Percentiles rank a stretch among this genome's conserved stretches.
These are phyloP conservation scores for Wickerhamomyces chaumierensis DNA, from an alignment of 805 yeast species.

Conservation along the genomic window DNA sequence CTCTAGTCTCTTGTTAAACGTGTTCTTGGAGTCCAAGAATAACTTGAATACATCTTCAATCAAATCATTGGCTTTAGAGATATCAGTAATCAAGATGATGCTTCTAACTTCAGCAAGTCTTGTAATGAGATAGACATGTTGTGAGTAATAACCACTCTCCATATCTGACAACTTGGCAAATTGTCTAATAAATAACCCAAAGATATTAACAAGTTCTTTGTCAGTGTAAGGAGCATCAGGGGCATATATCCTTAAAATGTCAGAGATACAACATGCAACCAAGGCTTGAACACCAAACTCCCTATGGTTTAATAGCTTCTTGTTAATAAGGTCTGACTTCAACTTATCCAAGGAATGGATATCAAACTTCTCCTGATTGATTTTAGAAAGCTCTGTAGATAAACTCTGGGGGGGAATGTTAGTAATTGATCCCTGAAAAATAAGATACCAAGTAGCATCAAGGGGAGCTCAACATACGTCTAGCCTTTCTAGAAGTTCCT, in stretches of 20 bases:
- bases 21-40: conserved; percentile 43
- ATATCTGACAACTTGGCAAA: conserved; percentile 43
- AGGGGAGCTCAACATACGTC: too few relatives aligned
- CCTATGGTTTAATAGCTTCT: conserved; percentile 46
- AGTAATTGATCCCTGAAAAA: too few relatives aligned
- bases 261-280: conserved; percentile 65
- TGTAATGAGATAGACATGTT: conserved; percentile 54
- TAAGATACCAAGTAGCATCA: too few relatives aligned
- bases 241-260: conserved; percentile 66
- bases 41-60: conserved; percentile 45
- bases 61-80: conserved; percentile 48
- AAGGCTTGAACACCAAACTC: conserved; percentile 62
- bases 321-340: conserved; percentile 41
- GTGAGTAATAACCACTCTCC: conserved; percentile 49
- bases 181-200: conserved; percentile 54
- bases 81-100: conserved; percentile 61
- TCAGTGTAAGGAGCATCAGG: conserved; percentile 85
- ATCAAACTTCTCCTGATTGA: conserved; percentile 52
- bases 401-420: conserved; percentile 24
- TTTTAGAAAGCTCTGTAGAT: conserved; percentile 48
- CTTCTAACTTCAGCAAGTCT: conserved; percentile 67
- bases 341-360: conserved; percentile 31
- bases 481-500: conserved; percentile 48
- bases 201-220: conserved; percentile 48
- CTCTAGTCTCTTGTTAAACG: conserved; percentile 42